A percentile compares a stretch with the other conserved stretches of the same genome.
phyloP scores from a whole-genome alignment of 2,329 filamentous ascomycete genomes.

The Rosellinia necatrix region DNA sequence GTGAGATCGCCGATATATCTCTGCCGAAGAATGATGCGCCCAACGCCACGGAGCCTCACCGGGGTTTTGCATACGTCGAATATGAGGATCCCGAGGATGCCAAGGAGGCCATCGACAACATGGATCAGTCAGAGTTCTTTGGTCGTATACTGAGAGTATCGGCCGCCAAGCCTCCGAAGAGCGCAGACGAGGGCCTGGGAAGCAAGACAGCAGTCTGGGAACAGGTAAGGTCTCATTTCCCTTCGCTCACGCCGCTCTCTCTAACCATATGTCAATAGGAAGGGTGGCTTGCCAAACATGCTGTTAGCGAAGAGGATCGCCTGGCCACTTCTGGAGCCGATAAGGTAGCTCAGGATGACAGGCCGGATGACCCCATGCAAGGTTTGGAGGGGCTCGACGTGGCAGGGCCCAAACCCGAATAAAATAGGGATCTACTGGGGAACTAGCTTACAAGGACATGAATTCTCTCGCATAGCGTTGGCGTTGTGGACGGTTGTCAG shows the following conservation, averaged over 20 bases:
- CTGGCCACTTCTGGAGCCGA: conserved; percentile 60
- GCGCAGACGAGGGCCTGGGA: conserved; percentile 81
- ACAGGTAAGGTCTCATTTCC: conserved; percentile 70
- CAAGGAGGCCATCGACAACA: conserved; percentile 96
- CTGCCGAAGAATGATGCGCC: conserved; percentile 86
- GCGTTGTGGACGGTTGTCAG: conserved; percentile 35
- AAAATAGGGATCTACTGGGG: conserved; percentile 37
- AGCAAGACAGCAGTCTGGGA: conserved; percentile 97
- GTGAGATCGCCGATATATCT: conserved; percentile 89
- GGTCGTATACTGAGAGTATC: conserved; percentile 91
- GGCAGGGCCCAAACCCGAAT: conserved; percentile 84
- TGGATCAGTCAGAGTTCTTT: conserved; percentile 96
- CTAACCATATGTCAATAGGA: conserved; percentile 63
- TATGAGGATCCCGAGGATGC: conserved; percentile 87
- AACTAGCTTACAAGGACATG: conserved; percentile 30
- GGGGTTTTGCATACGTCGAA: conserved; percentile 96
- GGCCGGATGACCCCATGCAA: conserved; percentile 87
- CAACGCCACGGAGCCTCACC: conserved; percentile 77
- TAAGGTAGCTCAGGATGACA: conserved; percentile 52
- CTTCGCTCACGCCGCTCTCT: background rate
- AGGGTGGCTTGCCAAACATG: conserved; percentile 88
- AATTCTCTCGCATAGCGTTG: conserved; percentile 41
- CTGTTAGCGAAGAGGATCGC: conserved; percentile 79
- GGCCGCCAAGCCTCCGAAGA: conserved; percentile 89
- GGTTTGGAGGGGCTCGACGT: conserved; percentile 91